phyloP scores from a whole-genome alignment of 2,329 filamentous ascomycete genomes.

The Hymenoscyphus albidus region DNA sequence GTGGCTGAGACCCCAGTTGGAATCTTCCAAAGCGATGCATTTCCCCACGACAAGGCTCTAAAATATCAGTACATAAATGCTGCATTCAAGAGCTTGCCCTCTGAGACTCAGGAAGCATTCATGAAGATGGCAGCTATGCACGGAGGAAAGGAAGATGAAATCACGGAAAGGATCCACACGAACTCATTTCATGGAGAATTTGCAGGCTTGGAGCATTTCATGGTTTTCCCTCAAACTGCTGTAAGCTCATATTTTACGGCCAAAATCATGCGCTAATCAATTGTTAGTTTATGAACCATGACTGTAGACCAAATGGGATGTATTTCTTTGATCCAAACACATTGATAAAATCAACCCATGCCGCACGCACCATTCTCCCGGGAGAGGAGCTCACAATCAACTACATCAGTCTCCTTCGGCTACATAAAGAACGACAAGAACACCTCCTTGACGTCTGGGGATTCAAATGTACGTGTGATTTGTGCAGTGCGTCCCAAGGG shows the following conservation, averaged over 20 bases:
- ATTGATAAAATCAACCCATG: neutral
- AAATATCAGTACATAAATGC: neutral
- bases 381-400: neutral
- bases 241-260: neutral
- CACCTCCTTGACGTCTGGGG: neutral
- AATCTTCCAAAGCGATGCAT: neutral
- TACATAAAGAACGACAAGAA: neutral
- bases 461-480: neutral
- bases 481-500: neutral
- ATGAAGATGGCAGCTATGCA: neutral
- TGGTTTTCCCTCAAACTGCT: neutral
- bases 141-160: neutral
- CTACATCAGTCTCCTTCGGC: neutral
- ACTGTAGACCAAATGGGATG: constrained; percentile 1
- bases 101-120: neutral
- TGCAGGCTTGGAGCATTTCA: neutral
- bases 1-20: neutral
- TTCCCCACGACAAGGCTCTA: neutral
- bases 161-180: neutral
- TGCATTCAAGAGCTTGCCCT: neutral
- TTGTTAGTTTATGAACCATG: neutral
- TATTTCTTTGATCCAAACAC: neutral
- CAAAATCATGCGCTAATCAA: neutral
- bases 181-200: neutral
- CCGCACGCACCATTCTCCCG: neutral